Evolutionary conservation across 768 basidiomycete genomes (phyloP).

Genomic region (Lentinula guzmanii): DNA sequence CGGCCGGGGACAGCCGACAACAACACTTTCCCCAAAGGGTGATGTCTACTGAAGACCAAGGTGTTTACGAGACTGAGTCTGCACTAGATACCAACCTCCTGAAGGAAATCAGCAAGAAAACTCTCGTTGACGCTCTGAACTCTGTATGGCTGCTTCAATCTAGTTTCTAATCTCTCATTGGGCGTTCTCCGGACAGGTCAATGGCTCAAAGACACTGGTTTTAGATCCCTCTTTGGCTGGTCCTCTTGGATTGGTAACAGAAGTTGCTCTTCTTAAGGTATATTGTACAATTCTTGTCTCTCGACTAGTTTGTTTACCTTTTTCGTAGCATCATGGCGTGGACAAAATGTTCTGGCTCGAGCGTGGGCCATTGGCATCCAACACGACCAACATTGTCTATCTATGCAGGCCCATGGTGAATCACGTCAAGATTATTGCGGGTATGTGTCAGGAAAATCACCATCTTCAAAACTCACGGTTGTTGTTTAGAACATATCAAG

Average conservation of each 20-base stretch:
- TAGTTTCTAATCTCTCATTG: background rate
- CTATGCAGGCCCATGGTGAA: conserved; percentile 84
- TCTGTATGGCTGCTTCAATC: conserved; percentile 36
- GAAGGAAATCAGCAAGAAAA: conserved; percentile 74
- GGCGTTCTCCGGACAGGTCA: conserved; percentile 45
- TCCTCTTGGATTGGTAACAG: conserved; percentile 91
- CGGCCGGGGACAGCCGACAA: too few species aligned
- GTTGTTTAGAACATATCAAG: conserved; percentile 81
- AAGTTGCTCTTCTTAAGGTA: conserved; percentile 90
- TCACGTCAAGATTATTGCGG: conserved; percentile 85
- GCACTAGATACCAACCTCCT: conserved; percentile 56
- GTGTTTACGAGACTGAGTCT: conserved; percentile 30
- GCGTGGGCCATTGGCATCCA: conserved; percentile 73
- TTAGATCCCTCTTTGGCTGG: conserved; percentile 84
- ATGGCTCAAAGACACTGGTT: conserved; percentile 95
- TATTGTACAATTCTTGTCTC: background rate
- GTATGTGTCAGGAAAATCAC: conserved; percentile 39
- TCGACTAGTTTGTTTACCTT: background rate
- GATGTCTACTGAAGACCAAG: conserved; percentile 32
- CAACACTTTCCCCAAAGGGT: too few species aligned
- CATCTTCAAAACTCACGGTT: conserved; percentile 19
- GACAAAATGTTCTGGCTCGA: conserved; percentile 99
- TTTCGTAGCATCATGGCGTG: conserved; percentile 88
- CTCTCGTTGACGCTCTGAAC: conserved; percentile 81
- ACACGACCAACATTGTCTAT: conserved; percentile 88